These are phyloP conservation scores for Selenicereus undatus DNA, from an alignment of 148 eudicot genomes.

Conservation along the genomic window DNA sequence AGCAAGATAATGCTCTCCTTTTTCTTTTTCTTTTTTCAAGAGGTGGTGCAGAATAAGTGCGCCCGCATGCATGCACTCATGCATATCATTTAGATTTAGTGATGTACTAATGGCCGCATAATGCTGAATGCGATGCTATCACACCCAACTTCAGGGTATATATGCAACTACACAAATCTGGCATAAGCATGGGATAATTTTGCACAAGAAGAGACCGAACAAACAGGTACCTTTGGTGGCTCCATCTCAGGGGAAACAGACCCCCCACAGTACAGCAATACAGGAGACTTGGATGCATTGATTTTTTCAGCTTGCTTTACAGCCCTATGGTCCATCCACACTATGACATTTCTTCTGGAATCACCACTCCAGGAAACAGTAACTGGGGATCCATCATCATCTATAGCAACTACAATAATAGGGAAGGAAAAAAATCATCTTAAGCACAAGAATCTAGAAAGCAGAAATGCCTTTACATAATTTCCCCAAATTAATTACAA, in stretches of 20 bases:
- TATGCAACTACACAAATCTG: background rate
- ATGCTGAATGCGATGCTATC: background rate
- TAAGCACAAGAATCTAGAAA: background rate
- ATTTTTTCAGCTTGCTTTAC: conserved; percentile 97
- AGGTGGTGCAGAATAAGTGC: background rate
- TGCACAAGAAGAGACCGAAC: conserved; percentile 1
- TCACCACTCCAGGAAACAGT: conserved; percentile 98
- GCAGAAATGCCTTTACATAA: background rate
- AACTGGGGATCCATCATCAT: conserved; percentile 87
- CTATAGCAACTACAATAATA: conserved; percentile 78
- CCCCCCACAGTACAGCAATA: conserved; percentile 93
- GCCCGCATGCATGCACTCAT: background rate
- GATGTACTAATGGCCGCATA: background rate
- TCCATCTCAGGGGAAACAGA: conserved; percentile 98
- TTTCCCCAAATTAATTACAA: background rate
- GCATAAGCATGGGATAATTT: background rate
- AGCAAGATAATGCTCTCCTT: background rate
- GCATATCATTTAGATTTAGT: background rate
- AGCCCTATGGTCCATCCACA: conserved; percentile 99
- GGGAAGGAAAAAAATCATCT: background rate
- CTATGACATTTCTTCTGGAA: conserved; percentile 90
- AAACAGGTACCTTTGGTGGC: conserved; percentile 80
- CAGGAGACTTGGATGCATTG: conserved; percentile 80
- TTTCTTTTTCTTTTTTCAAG: background rate
- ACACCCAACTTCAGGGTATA: background rate